Conservation (phyloP, 169 alveolate species). For the Babesia divergens region DNA sequence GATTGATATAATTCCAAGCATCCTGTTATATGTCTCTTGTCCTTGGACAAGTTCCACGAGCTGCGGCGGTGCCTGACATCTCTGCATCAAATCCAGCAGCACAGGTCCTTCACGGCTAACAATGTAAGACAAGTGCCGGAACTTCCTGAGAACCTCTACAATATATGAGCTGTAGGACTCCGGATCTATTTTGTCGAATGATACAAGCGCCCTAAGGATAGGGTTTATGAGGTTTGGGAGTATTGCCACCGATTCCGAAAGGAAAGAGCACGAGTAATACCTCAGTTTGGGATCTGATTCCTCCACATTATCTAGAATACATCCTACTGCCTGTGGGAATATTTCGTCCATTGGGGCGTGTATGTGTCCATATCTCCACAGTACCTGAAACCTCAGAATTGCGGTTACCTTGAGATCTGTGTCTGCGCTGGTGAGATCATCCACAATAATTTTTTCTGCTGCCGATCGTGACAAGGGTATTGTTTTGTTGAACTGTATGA, state of each 20-base stretch:
- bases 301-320: slow-evolving; percentile 48
- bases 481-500: slow-evolving; percentile 39
- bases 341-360: slow-evolving; percentile 51
- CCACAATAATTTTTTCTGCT: slow-evolving; percentile 45
- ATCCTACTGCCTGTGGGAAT: slow-evolving; percentile 51
- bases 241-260: slow-evolving; percentile 52
- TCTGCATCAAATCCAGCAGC: slow-evolving; percentile 55
- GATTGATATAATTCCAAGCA: not conserved
- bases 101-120: slow-evolving; percentile 63
- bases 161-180: slow-evolving; percentile 30
- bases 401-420: slow-evolving; percentile 44
- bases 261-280: slow-evolving; percentile 53
- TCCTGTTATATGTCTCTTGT: not conserved
- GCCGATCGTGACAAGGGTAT: slow-evolving; percentile 26
- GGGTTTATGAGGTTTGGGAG: slow-evolving; percentile 54
- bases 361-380: slow-evolving; percentile 42
- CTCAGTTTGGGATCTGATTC: slow-evolving; percentile 60
- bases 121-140: slow-evolving; percentile 56
- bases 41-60: slow-evolving; percentile 51
- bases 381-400: slow-evolving; percentile 55
- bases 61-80: slow-evolving; percentile 47
- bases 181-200: slow-evolving; percentile 26
- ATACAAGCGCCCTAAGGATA: slow-evolving; percentile 25
- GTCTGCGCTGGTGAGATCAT: slow-evolving; percentile 30
- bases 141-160: slow-evolving; percentile 33